A percentile compares a stretch with the other conserved stretches of the same genome.
Evolutionary conservation across 2,329 filamentous ascomycete species (phyloP).

Genomic region (Uncinocarpus reesii): DNA sequence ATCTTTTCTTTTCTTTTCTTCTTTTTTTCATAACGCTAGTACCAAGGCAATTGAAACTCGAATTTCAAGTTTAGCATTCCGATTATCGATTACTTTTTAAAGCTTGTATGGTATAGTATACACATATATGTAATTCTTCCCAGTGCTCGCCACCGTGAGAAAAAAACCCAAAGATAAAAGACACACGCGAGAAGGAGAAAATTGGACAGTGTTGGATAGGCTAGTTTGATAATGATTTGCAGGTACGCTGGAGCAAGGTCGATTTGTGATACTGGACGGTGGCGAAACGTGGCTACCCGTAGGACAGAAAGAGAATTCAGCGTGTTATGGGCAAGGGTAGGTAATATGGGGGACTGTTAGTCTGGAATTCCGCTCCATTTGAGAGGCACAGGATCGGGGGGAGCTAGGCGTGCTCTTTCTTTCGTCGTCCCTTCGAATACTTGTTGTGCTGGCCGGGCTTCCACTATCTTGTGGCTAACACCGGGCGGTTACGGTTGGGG

Average conservation of each 20-base stretch:
- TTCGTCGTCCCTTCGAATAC: too few species aligned
- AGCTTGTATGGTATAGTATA: slow-evolving; percentile 1
- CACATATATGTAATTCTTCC: not conserved
- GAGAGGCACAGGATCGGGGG: too few species aligned
- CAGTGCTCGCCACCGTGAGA: not conserved
- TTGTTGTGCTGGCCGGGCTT: too few species aligned
- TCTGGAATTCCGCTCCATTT: too few species aligned
- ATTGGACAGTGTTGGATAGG: not conserved
- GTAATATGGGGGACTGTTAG: not conserved
- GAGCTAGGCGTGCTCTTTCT: too few species aligned
- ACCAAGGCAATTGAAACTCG: not conserved
- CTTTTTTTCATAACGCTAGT: not conserved
- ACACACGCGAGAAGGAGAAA: not conserved
- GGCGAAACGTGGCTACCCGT: not conserved
- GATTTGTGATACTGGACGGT: not conserved
- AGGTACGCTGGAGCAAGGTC: not conserved
- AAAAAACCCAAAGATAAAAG: not conserved
- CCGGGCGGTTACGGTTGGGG: not conserved
- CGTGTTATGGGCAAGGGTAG: not conserved
- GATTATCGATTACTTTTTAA: not conserved
- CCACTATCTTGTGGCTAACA: too few species aligned
- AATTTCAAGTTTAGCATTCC: not conserved
- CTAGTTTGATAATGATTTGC: not conserved
- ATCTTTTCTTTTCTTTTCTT: not conserved
- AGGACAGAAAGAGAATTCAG: not conserved